Conservation (phyloP, 2,329 filamentous ascomycete species). For the Escovopsis sp. region DNA sequence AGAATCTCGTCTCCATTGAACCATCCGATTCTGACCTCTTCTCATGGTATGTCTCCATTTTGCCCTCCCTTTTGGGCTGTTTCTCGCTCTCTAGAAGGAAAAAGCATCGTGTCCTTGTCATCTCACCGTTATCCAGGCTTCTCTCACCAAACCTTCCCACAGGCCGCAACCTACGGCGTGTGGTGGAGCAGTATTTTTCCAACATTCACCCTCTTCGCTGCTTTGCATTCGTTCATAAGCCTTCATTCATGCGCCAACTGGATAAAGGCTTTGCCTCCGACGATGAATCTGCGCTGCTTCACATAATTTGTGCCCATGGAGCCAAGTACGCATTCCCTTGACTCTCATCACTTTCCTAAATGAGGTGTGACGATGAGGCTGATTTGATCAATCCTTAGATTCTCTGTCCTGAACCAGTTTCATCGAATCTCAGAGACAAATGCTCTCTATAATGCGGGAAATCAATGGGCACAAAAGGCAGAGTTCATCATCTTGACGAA, state of each 20-base stretch:
- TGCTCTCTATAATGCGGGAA: constrained; percentile 20
- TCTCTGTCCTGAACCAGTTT: constrained; percentile 19
- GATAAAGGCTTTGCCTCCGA: constrained; percentile 22
- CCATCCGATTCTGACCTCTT: constrained; percentile 4
- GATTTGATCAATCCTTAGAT: constrained; percentile 11
- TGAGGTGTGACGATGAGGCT: no score
- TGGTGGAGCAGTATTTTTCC: constrained; percentile 24
- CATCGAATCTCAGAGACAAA: constrained; percentile 16
- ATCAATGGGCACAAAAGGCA: constrained; percentile 23
- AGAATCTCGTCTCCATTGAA: constrained; percentile 5
- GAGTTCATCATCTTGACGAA: constrained; percentile 21
- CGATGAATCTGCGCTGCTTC: constrained; percentile 21
- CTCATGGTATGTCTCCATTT: constrained; percentile 6
- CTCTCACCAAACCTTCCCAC: constrained; percentile 19
- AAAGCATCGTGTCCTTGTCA: neutral
- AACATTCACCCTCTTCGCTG: constrained; percentile 26
- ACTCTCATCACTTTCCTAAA: neutral
- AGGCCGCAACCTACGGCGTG: constrained; percentile 19
- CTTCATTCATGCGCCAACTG: constrained; percentile 23
- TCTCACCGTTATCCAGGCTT: constrained; percentile 13
- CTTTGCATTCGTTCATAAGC: constrained; percentile 26
- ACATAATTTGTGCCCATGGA: constrained; percentile 24
- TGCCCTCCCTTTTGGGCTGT: no score
- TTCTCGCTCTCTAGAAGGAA: no score
- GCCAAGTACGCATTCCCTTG: constrained; percentile 17